Evolutionary conservation across 2,329 filamentous ascomycete genomes (phyloP), one percentile per base, ranked within the genome.

Genomic region (Thielaviopsis populi): DNA sequence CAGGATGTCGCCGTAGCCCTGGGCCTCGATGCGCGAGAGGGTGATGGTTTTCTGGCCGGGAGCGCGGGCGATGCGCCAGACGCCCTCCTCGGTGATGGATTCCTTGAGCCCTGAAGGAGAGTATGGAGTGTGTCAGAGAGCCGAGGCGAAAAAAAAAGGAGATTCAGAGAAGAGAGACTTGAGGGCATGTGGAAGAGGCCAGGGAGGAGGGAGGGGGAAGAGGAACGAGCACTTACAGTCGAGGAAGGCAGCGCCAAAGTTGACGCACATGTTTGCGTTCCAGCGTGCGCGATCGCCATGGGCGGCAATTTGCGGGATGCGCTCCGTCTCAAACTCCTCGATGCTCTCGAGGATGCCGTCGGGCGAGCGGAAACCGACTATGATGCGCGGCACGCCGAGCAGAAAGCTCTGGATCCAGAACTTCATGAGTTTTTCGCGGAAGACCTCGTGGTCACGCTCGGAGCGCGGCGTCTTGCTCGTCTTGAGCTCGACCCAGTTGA

Each of bases 321-420:
- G 79, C 56, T 84, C 83, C 1, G 91, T 96, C 66, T 89, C 83
- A 40, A 95, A 82, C 70, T 95, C 89, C 72, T 95, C 83, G 13
- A 95, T 72, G 13, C 82, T 79, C 59, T 80, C 79, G 24, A 99
- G 77, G 62, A 89, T 81, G 7, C 94, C 92, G 63, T 63, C 74
- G 19, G 74, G 83, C 41, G 82, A 85, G 59, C 94, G 85, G 72
- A 94, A 96, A 0, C 94, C 94, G 37, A 99, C 88, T 56, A 96
- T 84, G 68, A 99, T 89, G 68, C 86, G 94, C 0, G 91, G 90
- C 0, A 97, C 91, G 48, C 92, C 92, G 1, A 99, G 84, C 1
- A 99, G 79, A 71, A 96, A 99, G 0, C 89, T 95, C 73, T 97
- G 94, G 15, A 92, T 89, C 94, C 94, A 99, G 75, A 92, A 96